Base-by-base conservation (phyloP, 1,284 basidiomycete species). In the Melampsora americana region DNA sequence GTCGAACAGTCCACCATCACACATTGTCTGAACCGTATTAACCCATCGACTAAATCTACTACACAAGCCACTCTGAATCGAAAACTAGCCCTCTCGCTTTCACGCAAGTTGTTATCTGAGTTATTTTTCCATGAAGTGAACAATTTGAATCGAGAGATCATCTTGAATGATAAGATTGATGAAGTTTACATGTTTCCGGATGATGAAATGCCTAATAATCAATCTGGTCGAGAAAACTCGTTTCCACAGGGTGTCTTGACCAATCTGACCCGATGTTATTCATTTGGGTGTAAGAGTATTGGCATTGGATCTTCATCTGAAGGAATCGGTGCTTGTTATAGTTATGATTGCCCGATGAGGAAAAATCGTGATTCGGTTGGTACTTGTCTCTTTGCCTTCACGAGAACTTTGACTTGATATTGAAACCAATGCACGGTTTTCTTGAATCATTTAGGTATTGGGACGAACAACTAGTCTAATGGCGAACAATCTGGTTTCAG, bases 131-230 rank as follows among this genome's bases (percentile, higher is more conserved):
- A 62, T 14, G 69, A 71, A 62, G 69, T 71, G 30, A 64, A 59
- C 60, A 71, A 71, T 30, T 46, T 64, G 4, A 46, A 71, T 32
- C 39, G 62, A n/a, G 69, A 61, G 14, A 88, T 89, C 30, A 86
- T 89, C 0, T 84, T 98, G 62, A 89, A 90, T 77, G 95, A 97
- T 81, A 90, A 92, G 5, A 90, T 94, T 1, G 94, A 96, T 80
- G 93, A 96, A 80, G 93, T 98, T 6, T 97, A 93, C 84, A 93
- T 92, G 87, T 97, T 99, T 85, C 86, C 94, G 83, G 93, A 93
- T 78, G 94, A 96, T 80, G 87, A 89, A 14, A 23, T 23, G 23
- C 30, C 14, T 26, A 44, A 44, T 44, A 44, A 44, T 44, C 42
- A 44, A 44, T 44, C 42, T 0, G 78, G 82, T 26, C 39, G 42